Evolutionary conservation across 768 basidiomycete species (phyloP), one percentile per base, ranked within the genome.

Genomic region (Mrakia gelida): DNA sequence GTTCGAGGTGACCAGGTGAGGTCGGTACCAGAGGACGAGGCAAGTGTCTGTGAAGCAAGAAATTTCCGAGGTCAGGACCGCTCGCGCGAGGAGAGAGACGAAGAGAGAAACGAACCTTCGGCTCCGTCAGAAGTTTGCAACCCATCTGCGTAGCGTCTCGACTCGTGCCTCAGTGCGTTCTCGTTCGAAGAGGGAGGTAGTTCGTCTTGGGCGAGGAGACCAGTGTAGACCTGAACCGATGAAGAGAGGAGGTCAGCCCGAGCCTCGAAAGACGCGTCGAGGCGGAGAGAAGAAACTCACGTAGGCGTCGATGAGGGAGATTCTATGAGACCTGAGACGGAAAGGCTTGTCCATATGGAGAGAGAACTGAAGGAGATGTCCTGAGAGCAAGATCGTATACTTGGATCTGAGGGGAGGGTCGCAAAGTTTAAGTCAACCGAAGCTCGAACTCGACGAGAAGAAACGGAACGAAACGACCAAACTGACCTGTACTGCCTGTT

Each of bases 131-230:
- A 89, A 16, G 90, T 90, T 84, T 96, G 92, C 16, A 98, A 86
- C 1, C 95, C 95, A 82, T 98, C 96, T 75, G 90, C 88, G 83
- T 97, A 98, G 67, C 92, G 89, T 15, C 93, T 89, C 1, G 93
- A 89, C 56, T 82, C 81, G 13, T 79, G 78, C 7, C 43, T 54
- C 21, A 71, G 80, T 6, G 80, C 80, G 62, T 82, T 81, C 65
- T 81, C 79, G 21, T 80, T 75, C 18, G 71, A 79, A 0, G 76
- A 79, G 28, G 72, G 81, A 43, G 80, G 81, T 7, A 84, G 34
- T 54, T 84, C 84, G 30, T 82, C 80, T 26, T 81, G 79, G 0
- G 77, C 41, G 80, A 90, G 49, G 92, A 86, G 23, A 88, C 86
- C 80, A 89, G 87, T 28, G 90, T 89, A 28, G 92, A 79, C 76